Base-by-base conservation (phyloP, 148 eudicot genomes). In the Silene conica region DNA sequence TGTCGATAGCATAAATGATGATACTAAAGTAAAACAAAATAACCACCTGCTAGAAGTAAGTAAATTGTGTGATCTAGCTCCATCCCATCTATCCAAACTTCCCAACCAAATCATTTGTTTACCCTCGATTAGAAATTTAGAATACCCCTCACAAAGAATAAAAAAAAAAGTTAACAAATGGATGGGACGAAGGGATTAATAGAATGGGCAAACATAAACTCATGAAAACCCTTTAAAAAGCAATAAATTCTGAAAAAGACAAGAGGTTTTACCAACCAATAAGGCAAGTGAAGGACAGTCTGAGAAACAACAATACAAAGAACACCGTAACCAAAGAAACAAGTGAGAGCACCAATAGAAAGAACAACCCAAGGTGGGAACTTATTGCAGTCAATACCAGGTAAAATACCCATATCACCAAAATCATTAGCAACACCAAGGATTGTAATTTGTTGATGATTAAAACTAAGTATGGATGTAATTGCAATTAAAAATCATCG, bases 101-200 rank as follows among this genome's bases (percentile, higher is more conserved):
- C 99, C 99, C 99, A 95, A 78, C 99, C 99, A 84, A 95, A 88
- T 78, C 99, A n/a, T n/a, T n/a, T n/a, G n/a, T n/a, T n/a, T n/a
- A n/a, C n/a, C n/a, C n/a, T n/a, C n/a, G n/a, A n/a, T n/a, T n/a
- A n/a, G n/a, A n/a, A n/a, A n/a, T n/a, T n/a, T n/a, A n/a, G n/a
- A n/a, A n/a, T n/a, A n/a, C n/a, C n/a, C n/a, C n/a, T n/a, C n/a
- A n/a, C n/a, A n/a, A n/a, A n/a, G n/a, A n/a, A n/a, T n/a, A n/a
- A n/a, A n/a, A n/a, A n/a, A n/a, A n/a, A n/a, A n/a, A n/a, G n/a
- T n/a, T n/a, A n/a, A n/a, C n/a, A n/a, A n/a, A n/a, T n/a, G n/a
- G n/a, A n/a, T n/a, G n/a, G n/a, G n/a, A n/a, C n/a, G n/a, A n/a
- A n/a, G n/a, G n/a, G n/a, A n/a, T n/a, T n/a, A n/a, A n/a, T n/a